A percentile compares a stretch with the other conserved stretches of the same genome.
Evolutionary conservation across 345 rosid species (phyloP).

Genomic region (Odontarrhena argentea): DNA sequence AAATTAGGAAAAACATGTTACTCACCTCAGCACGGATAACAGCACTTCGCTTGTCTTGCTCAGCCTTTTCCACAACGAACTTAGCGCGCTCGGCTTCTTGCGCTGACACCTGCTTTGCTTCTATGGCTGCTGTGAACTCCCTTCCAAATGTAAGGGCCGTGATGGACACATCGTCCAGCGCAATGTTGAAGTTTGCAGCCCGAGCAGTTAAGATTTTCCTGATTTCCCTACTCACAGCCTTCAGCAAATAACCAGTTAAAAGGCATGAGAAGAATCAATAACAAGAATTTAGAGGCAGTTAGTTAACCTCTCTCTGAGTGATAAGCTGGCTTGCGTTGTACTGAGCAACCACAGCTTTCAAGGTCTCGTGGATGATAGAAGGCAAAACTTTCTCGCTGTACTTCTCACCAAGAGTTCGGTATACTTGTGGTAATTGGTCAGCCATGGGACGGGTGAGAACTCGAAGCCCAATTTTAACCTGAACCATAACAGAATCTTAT

Average conservation of each 20-base stretch:
- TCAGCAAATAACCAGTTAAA: neutral
- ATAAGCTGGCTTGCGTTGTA: slow-evolving; percentile 90
- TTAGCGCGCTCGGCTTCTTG: slow-evolving; percentile 93
- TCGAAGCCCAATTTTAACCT: slow-evolving; percentile 87
- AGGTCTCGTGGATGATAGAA: slow-evolving; percentile 77
- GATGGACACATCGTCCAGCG: slow-evolving; percentile 83
- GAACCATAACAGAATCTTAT: neutral
- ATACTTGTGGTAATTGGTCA: slow-evolving; percentile 64
- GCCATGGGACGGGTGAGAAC: slow-evolving; percentile 84
- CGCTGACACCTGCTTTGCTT: slow-evolving; percentile 86
- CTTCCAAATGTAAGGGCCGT: slow-evolving; percentile 78
- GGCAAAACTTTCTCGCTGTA: slow-evolving; percentile 78
- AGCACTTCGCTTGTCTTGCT: slow-evolving; percentile 89
- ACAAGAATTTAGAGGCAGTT: neutral
- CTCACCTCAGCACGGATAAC: slow-evolving; percentile 82
- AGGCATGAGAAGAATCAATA: neutral
- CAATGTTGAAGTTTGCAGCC: slow-evolving; percentile 66
- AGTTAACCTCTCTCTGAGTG: slow-evolving; percentile 79
- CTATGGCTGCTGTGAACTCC: slow-evolving; percentile 88
- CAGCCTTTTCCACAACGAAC: slow-evolving; percentile 85
- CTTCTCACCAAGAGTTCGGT: slow-evolving; percentile 70
- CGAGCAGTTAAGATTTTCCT: slow-evolving; percentile 69
- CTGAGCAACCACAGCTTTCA: slow-evolving; percentile 87
- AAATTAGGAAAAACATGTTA: neutral
- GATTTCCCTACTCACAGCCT: slow-evolving; percentile 81